These are phyloP conservation scores for Zea mays DNA, from an alignment of 176 grass and related monocot genomes.

Conservation along the genomic window Zm-B73-REFERENCE-NAM-5.0 NC_050096.1:254844001-254844500, in stretches of 20 bases:
- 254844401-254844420: background rate
- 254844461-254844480: background rate
- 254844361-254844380: background rate
- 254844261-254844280: background rate
- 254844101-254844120: background rate
- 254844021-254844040: conserved; percentile 45
- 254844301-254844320: background rate
- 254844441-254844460: background rate
- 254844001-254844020: conserved; percentile 39
- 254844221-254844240: background rate
- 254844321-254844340: background rate
- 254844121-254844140: too few relatives aligned
- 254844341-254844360: background rate
- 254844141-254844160: background rate
- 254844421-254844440: background rate
- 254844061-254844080: background rate
- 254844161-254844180: background rate
- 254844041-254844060: conserved; percentile 25
- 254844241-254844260: background rate
- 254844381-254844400: background rate
- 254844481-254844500: conserved; percentile 13
- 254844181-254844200: background rate
- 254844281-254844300: background rate
- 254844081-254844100: background rate
- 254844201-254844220: background rate